These are phyloP conservation scores for Didymella sp. DNA, from an alignment of 2,329 filamentous ascomycete genomes.

Conservation along the genomic window DNA sequence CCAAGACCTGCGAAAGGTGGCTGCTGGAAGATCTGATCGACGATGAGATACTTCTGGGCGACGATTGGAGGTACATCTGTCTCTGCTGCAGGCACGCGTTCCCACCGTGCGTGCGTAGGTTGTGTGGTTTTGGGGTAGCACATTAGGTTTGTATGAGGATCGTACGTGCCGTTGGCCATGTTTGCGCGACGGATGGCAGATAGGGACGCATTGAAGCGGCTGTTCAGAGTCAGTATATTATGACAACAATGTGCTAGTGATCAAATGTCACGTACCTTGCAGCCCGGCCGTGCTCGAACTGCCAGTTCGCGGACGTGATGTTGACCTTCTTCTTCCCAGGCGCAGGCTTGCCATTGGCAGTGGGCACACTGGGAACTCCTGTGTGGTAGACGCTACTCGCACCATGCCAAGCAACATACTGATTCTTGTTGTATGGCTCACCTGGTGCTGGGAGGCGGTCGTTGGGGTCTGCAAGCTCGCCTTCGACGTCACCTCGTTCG, in stretches of 20 bases:
- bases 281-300: constrained; percentile 89
- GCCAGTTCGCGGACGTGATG: constrained; percentile 95
- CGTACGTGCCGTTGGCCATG: constrained; percentile 76
- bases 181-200: constrained; percentile 72
- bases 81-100: constrained; percentile 65
- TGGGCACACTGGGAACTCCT: constrained; percentile 75
- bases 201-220: constrained; percentile 82
- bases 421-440: constrained; percentile 96
- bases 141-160: constrained; percentile 91
- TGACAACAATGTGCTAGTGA: neutral
- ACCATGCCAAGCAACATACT: constrained; percentile 98
- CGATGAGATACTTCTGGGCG: constrained; percentile 67
- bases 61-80: constrained; percentile 61
- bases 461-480: constrained; percentile 88
- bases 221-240: constrained; percentile 51
- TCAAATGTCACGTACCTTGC: constrained; percentile 71
- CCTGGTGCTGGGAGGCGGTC: constrained; percentile 77
- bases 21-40: constrained; percentile 67
- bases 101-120: constrained; percentile 83
- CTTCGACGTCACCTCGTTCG: constrained; percentile 81
- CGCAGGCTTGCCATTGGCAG: constrained; percentile 73
- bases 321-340: constrained; percentile 84
- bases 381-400: constrained; percentile 96
- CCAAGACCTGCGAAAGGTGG: constrained; percentile 65
- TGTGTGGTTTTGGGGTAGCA: constrained; percentile 89